Conservation (phyloP, 495 filamentous ascomycete species). For the Lasiosphaeria hispida region DNA sequence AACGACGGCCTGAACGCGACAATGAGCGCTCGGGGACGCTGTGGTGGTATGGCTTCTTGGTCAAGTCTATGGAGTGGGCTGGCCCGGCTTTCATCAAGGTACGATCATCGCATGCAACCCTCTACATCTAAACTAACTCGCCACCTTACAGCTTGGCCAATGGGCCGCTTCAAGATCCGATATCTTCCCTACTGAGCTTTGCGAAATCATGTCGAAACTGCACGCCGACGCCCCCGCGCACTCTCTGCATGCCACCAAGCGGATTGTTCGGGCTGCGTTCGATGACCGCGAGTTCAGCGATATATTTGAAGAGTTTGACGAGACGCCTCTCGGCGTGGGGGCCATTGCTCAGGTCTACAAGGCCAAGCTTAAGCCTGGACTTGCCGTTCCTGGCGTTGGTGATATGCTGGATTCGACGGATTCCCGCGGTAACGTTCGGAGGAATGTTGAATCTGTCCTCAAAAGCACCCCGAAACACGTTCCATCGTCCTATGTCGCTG, state of each 20-base stretch:
- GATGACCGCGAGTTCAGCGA: slow-evolving; percentile 75
- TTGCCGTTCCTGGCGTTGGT: slow-evolving; percentile 61
- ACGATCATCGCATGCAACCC: slow-evolving; percentile 15
- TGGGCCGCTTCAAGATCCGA: slow-evolving; percentile 97
- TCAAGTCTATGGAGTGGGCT: slow-evolving; percentile 85
- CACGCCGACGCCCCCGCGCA: slow-evolving; percentile 94
- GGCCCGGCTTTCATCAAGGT: slow-evolving; percentile 99
- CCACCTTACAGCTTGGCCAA: slow-evolving; percentile 74
- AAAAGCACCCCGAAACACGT: slow-evolving; percentile 82
- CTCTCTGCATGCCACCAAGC: slow-evolving; percentile 75
- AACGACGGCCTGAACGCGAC: slow-evolving; percentile 53
- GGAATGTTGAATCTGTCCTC: slow-evolving; percentile 79
- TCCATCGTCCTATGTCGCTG: slow-evolving; percentile 88
- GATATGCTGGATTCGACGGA: slow-evolving; percentile 54
- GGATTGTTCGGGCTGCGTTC: slow-evolving; percentile 77
- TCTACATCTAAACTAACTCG: slow-evolving; percentile 21
- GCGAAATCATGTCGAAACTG: slow-evolving; percentile 87
- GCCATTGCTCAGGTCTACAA: slow-evolving; percentile 98
- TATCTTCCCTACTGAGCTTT: slow-evolving; percentile 95
- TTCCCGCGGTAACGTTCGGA: slow-evolving; percentile 64
- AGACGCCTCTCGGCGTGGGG: slow-evolving; percentile 86
- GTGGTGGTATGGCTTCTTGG: slow-evolving; percentile 94
- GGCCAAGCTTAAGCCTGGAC: slow-evolving; percentile 80
- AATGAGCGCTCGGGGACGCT: slow-evolving; percentile 75
- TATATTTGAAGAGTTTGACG: slow-evolving; percentile 96